Base-by-base conservation (phyloP, 2,329 filamentous ascomycete genomes). In the Claviceps spartinae region DNA sequence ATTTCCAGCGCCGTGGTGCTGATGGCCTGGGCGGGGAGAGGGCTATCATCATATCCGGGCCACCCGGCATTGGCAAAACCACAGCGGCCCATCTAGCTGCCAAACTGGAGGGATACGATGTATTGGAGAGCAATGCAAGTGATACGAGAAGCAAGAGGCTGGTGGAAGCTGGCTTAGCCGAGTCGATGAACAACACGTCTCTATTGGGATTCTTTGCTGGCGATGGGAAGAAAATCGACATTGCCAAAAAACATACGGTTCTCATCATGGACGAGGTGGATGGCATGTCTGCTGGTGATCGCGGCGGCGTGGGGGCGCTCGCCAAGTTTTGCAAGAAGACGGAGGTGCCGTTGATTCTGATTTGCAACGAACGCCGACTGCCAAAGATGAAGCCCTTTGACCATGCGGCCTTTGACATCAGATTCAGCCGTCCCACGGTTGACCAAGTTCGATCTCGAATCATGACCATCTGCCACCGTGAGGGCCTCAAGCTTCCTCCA, bases 351-450 rank as follows among this genome's bases (percentile, higher is more conserved):
- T 84, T 98, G 65, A 97, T 98, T 59, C 77, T 98, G 51, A 97
- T 98, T 60, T 98, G 93, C 77, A 98, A 98, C 66, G 93, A 98
- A 64, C 85, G 93, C 59, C 83, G 79, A 58, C 72, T 90, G 56
- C 93, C 86, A 34, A 98, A 98, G 76, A 98, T 98, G 93, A 96
- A 91, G 69, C 93, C 93, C 0, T 98, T 98, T 64, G 90, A 97
- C 64, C 80, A 81, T 61, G 85, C 86, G 50, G 84, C 88, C 2
- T 90, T 79, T 61, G 90, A 97, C 57, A 71, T 98, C 56, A 82
- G 83, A 44, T 98, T 98, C 74, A 81, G 85, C 62, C 82, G 90
- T 30, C 93, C 93, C 5, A 95, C 89, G 0, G 83, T 89, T 2
- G 89, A 96, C 50, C 87, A 94, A 70, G 88, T 98, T 51, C 81